These are phyloP conservation scores for Colletotrichum sublineola DNA, from an alignment of 2,329 filamentous ascomycete genomes.

Conservation along the genomic window DNA sequence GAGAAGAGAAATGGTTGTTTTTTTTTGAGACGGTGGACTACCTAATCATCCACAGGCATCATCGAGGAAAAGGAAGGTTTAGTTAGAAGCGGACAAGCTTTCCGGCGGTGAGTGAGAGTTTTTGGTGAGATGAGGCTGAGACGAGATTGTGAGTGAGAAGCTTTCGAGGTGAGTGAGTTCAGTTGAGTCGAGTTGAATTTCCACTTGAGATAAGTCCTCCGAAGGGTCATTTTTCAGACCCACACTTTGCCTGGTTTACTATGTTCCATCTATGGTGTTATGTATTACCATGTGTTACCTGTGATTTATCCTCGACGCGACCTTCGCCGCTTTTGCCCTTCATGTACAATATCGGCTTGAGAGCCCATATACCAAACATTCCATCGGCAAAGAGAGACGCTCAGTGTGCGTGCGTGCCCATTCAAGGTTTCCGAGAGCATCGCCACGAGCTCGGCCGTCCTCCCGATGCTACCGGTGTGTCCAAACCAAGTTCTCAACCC, in stretches of 20 bases:
- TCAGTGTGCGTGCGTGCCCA: neutral
- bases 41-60: neutral
- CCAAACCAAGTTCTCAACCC: neutral
- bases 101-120: neutral
- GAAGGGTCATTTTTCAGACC: neutral
- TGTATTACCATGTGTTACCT: no score
- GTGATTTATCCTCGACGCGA: neutral
- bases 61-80: neutral
- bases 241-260: neutral
- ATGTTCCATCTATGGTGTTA: no score
- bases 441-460: neutral
- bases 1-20: neutral
- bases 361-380: neutral
- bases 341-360: neutral
- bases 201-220: slow-evolving; percentile 13
- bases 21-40: neutral
- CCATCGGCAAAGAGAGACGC: neutral
- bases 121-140: slow-evolving; percentile 25
- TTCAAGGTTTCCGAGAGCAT: neutral
- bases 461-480: neutral
- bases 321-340: neutral
- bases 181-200: slow-evolving; percentile 1
- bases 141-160: slow-evolving; percentile 21
- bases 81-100: neutral
- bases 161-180: neutral